phyloP scores from a whole-genome alignment of 2,329 filamentous ascomycete genomes.

The Akanthomyces muscarius region DNA sequence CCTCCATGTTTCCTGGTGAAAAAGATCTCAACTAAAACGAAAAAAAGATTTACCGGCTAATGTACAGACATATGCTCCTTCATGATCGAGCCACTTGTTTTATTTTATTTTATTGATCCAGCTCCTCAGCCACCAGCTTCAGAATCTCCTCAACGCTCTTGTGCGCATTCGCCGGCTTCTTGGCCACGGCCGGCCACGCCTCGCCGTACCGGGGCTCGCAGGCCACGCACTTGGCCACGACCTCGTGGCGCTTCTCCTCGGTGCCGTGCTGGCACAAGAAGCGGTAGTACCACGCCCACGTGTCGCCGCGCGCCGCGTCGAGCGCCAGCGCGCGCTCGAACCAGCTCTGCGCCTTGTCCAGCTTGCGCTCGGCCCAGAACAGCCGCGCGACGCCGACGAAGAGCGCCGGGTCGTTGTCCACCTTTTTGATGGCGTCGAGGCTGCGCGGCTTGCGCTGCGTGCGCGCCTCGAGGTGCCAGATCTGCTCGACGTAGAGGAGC shows the following conservation, averaged over 20 bases:
- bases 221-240: constrained; percentile 72
- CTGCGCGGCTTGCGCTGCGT: constrained; percentile 89
- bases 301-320: constrained; percentile 83
- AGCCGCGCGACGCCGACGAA: constrained; percentile 92
- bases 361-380: constrained; percentile 88
- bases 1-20: background rate
- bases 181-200: constrained; percentile 80
- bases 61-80: background rate
- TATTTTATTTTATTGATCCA: constrained; percentile 29
- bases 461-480: constrained; percentile 87
- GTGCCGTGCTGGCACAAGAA: constrained; percentile 91
- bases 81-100: background rate
- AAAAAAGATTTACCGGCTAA: background rate
- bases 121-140: constrained; percentile 63
- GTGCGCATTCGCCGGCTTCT: constrained; percentile 76
- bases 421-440: constrained; percentile 93
- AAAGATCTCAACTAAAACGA: background rate
- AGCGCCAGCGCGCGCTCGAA: constrained; percentile 92
- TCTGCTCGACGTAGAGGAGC: constrained; percentile 87
- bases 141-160: constrained; percentile 76
- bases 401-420: constrained; percentile 84
- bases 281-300: constrained; percentile 98
- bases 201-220: constrained; percentile 92
- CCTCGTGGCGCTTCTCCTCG: constrained; percentile 83
- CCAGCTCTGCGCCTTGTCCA: constrained; percentile 95